Evolutionary conservation across 805 yeast genomes (phyloP).

Genomic region (Teunomyces aglyptinius): DNA sequence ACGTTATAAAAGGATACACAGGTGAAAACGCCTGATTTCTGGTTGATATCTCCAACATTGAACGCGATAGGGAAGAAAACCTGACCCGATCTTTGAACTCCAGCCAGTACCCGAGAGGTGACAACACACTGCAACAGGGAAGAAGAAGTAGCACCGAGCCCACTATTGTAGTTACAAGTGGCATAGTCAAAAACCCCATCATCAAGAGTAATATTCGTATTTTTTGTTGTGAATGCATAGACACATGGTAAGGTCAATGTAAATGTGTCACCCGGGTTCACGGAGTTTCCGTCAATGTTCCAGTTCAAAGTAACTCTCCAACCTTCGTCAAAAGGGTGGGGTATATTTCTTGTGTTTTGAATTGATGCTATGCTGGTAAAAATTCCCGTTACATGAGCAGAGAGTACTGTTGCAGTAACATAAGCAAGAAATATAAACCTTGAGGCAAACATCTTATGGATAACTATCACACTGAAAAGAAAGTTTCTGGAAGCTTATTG

Average conservation of each 20-base stretch:
- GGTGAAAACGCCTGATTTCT: slow-evolving; percentile 5
- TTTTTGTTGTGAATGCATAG: slow-evolving; percentile 17
- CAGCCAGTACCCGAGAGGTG: slow-evolving; percentile 9
- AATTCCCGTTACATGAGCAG: slow-evolving; percentile 14
- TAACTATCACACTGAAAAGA: neutral
- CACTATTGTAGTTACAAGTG: slow-evolving; percentile 8
- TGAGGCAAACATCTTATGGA: neutral
- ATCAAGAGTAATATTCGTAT: slow-evolving; percentile 9
- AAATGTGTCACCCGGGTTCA: slow-evolving; percentile 26
- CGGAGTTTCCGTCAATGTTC: slow-evolving; percentile 14
- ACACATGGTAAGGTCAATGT: slow-evolving; percentile 26
- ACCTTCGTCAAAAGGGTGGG: slow-evolving; percentile 14
- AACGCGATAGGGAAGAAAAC: slow-evolving; percentile 14
- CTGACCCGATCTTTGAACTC: slow-evolving; percentile 16
- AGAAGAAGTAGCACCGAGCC: slow-evolving; percentile 6
- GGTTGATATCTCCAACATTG: slow-evolving; percentile 17
- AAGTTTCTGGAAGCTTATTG: no score
- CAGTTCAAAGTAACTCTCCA: slow-evolving; percentile 14
- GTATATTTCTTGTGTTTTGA: slow-evolving; percentile 2
- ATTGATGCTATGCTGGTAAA: slow-evolving; percentile 15
- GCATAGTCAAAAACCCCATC: slow-evolving; percentile 8
- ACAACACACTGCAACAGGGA: slow-evolving; percentile 17
- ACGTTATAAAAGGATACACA: slow-evolving; percentile 7
- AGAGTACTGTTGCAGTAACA: neutral
- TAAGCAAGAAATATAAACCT: neutral